Conservation (phyloP, 192 early-diverging fungal genomes). For the Geranomyces variabilis region DNA sequence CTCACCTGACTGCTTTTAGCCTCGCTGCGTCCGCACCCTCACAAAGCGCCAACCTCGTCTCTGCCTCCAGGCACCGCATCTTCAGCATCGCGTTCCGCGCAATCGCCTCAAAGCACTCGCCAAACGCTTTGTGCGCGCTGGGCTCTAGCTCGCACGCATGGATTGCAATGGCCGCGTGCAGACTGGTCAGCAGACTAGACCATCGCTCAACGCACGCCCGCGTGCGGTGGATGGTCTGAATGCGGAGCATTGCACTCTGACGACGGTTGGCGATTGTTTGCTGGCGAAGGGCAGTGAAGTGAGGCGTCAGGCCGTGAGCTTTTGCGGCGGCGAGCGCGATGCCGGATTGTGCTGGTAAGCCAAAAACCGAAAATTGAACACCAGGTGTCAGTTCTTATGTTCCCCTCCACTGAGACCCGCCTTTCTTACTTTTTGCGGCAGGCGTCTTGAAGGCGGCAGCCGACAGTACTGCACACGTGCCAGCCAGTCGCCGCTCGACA, state of each 20-base stretch:
- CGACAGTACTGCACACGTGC: background rate
- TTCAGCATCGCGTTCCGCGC: slow-evolving; percentile 18
- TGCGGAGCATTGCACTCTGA: background rate
- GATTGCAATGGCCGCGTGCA: background rate
- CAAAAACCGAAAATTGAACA: background rate
- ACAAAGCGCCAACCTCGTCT: background rate
- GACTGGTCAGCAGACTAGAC: background rate
- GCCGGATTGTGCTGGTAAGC: slow-evolving; percentile 1
- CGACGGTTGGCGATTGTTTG: background rate
- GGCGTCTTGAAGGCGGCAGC: background rate
- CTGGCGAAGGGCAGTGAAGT: background rate
- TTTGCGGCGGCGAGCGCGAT: slow-evolving; percentile 19
- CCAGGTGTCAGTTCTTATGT: background rate
- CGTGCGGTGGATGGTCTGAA: background rate
- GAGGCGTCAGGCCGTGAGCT: slow-evolving; percentile 6
- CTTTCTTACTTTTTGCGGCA: background rate
- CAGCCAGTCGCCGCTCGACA: slow-evolving; percentile 3
- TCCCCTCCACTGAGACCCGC: too few species aligned
- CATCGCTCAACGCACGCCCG: slow-evolving; percentile 7
- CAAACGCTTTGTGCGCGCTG: background rate
- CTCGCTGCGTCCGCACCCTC: background rate
- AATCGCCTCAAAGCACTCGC: slow-evolving; percentile 16
- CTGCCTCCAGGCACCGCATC: slow-evolving; percentile 8
- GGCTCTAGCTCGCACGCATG: slow-evolving; percentile 14
- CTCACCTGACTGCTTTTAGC: background rate